Evolutionary conservation across 1,139 yeast genomes (phyloP), one percentile per base, ranked within the genome.

Genomic region (Keqinozyma sinolaborantium): DNA sequence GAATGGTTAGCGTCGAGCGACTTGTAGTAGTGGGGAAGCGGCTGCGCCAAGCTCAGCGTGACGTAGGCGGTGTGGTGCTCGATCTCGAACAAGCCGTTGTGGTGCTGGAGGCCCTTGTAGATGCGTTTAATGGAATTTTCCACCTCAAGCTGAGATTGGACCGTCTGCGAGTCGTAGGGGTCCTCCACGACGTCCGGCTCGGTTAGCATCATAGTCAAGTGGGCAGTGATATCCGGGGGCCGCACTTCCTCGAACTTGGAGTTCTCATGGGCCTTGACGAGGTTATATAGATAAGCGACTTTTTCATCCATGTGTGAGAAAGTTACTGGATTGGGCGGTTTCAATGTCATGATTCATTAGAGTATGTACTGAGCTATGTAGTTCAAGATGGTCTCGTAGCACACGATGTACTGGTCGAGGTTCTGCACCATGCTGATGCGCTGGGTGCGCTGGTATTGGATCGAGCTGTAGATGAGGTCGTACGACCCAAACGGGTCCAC

Each of bases 1-100:
- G 95, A 81, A 40, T 84, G 90, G 15, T 95, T 84, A 0, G 97
- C 92, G 56, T 92, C 97, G 29, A 86, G 63, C 0, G 64, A 60
- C 30, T 60, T 56, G 56, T 68, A 73, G 27, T 58, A 48, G 3
- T 54, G 44, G 0, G 88, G 83, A 18, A 84, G 65, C 18, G 69
- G 39, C 10, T 25, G 20, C 8, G 26, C 14, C 15, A 44, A 28
- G 13, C 36, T 26, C 8, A 18, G 9, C 8, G 10, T 23, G 7
- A 48, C 32, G 28, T 46, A 56, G 6, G 36, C 26, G 6, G 44
- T 23, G 36, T 57, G 63, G 8, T 41, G 36, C 7, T 45, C 47
- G 9, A 30, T 25, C 25, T 43, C 42, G 25, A 56, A 51, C 11
- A 35, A 35, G 4, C 40, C 23, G 4, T 27, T 28, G 20, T 41